These are phyloP conservation scores for Nothophytophthora sp. DNA, from an alignment of 352 stramenopile genomes.

Conservation along the genomic window DNA sequence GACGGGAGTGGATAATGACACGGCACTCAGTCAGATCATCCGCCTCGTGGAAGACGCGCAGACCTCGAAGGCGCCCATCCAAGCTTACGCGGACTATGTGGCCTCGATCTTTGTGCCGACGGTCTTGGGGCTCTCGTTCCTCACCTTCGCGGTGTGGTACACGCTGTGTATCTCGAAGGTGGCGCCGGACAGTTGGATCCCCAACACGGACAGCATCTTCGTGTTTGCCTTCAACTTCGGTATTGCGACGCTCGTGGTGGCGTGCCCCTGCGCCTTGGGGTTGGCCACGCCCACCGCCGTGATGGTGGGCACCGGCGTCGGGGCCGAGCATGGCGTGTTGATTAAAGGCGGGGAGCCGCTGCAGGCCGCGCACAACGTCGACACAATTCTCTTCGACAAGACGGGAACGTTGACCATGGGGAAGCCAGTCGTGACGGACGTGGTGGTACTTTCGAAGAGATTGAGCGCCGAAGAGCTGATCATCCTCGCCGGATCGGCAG, in stretches of 20 bases:
- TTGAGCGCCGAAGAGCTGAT: slow-evolving; percentile 72
- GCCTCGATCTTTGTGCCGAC: slow-evolving; percentile 94
- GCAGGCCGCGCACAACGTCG: slow-evolving; percentile 87
- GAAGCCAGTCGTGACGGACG: slow-evolving; percentile 78
- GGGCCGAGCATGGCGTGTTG: slow-evolving; percentile 94
- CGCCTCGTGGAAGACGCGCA: slow-evolving; percentile 98
- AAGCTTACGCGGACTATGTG: slow-evolving; percentile 96
- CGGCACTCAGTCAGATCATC: slow-evolving; percentile 96
- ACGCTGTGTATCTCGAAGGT: slow-evolving; percentile 47
- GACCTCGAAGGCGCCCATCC: slow-evolving; percentile 96
- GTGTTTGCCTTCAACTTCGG: slow-evolving; percentile 96
- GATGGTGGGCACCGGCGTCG: slow-evolving; percentile 98
- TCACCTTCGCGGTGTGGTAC: slow-evolving; percentile 96
- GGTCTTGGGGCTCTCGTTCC: slow-evolving; percentile 89
- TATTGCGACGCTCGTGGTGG: slow-evolving; percentile 97
- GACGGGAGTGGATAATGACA: slow-evolving; percentile 90
- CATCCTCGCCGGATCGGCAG: slow-evolving; percentile 82
- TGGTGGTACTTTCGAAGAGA: slow-evolving; percentile 57
- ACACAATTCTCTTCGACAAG: slow-evolving; percentile 99
- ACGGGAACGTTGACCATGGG: slow-evolving; percentile 97
- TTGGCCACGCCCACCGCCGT: slow-evolving; percentile 97
- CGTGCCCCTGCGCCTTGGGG: slow-evolving; percentile 98
- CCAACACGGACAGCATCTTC: slow-evolving; percentile 64
- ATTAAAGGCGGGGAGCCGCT: slow-evolving; percentile 97
- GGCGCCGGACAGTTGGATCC: slow-evolving; percentile 67